Base-by-base conservation (phyloP, 2,329 filamentous ascomycete genomes). In the Chrysoporthe puriensis region DNA sequence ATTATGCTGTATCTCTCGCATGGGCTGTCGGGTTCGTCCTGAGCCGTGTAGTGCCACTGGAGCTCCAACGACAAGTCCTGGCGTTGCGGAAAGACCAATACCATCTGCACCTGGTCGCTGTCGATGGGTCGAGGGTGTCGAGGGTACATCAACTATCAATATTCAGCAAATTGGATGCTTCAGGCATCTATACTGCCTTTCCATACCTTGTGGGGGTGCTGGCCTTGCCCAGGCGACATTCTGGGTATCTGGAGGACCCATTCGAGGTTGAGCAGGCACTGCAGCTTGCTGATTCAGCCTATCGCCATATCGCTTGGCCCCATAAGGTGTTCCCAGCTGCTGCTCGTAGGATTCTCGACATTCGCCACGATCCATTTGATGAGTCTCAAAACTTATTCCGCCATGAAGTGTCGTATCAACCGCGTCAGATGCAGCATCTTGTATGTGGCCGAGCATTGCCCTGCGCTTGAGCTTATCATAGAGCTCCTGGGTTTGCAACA, bases 401-500 rank as follows among this genome's bases (percentile, higher is more conserved):
- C 72, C 74, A 59, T 80, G 74, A 14, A 83, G 73, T 3, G 75
- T 79, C 36, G 79, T 77, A 59, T 84, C 79, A 4, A 81, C 78
- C n/a, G 81, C 80, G 71, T 86, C 81, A 21, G 82, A 81, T 6
- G 86, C 86, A 18, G 85, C 85, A 69, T 81, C 80, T 70, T 86
- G 83, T 42, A 88, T 83, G 21, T 88, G 83, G 11, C 81, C 82
- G 54, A 87, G 76, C 73, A 88, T 82, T 1, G 82, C 83, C 67
- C 82, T 84, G 58, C 84, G 79, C 73, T 88, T 89, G 59, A 88
- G 77, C 69, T 84, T 88, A 73, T 88, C 85, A 70, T 89, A 89
- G 2, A 88, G 79, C 70, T 88, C 86, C 72, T 93, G 91, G 2
- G 88, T 86, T 69, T 93, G 90, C 5, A 88, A 79, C 3, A 92